Evolutionary conservation across 192 early-diverging fungal species (phyloP), one percentile per base, ranked within the genome.

Genomic region (Coemansia sp.): DNA sequence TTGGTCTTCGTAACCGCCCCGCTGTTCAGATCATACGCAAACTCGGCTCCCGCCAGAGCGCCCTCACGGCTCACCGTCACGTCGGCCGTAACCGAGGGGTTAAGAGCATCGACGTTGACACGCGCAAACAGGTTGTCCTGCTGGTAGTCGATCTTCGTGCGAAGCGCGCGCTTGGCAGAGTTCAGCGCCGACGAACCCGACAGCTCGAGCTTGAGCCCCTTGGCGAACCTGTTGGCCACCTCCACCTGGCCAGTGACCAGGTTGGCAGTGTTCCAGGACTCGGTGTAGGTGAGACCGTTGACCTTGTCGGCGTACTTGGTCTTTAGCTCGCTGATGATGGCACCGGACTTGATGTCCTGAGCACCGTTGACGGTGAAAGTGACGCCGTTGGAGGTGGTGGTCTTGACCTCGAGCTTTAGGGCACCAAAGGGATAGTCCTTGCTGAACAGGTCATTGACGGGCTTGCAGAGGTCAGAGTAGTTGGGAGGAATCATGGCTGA

Each of bases 321-420:
- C 90, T 97, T 96, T 77, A 99, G 85, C 75, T 99, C 96, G 83
- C 93, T 92, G 71, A 90, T 86, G 73, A 99, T 98, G 74, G 82
- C 85, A 43, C 95, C 95, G 62, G 90, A 88, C 89, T 99, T 99
- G 85, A 89, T 89, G 84, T 98, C 95, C 84, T 95, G 93, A 61
- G 84, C 77, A 62, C 96, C 97, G 75, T 88, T 88, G 61, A 98
- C 94, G 66, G 93, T 97, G 87, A 99, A 99, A 62, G 90, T 91
- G 34, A 99, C 94, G 81, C 95, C 95, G 84, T 94, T 95, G 67
- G 94, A 84, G 63, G 96, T 92, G 69, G 88, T 89, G 76, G 95
- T 96, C 91, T 97, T 97, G 83, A 95, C 90, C 77, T 99, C 97
- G 72, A 99, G 92, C 86, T 95, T 96, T 68, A 93, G 88, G 26